Evolutionary conservation across 805 yeast genomes (phyloP).

Genomic region (Saccharomycopsis microspora): DNA sequence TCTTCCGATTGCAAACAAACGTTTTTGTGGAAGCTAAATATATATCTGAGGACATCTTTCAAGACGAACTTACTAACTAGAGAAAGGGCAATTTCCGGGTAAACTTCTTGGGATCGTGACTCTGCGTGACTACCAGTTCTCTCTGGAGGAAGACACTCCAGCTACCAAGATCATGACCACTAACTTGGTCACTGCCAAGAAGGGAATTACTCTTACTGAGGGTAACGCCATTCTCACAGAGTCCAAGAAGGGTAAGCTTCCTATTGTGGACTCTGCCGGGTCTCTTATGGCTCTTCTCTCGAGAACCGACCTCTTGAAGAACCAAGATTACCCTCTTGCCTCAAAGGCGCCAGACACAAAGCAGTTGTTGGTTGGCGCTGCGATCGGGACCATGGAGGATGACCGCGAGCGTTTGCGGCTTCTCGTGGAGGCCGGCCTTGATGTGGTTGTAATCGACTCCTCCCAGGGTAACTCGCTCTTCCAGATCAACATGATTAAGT

Average conservation of each 20-base stretch:
- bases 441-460: conserved; percentile 90
- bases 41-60: neutral
- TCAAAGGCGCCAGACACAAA: conserved; percentile 88
- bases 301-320: conserved; percentile 94
- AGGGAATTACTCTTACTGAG: conserved; percentile 71
- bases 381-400: conserved; percentile 87
- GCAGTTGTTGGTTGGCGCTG: conserved; percentile 97
- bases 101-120: conserved; percentile 93
- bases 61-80: conserved; percentile 33
- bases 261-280: conserved; percentile 72
- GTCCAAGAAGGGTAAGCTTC: conserved; percentile 96
- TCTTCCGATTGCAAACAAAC: conserved; percentile 97
- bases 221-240: conserved; percentile 86
- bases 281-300: conserved; percentile 81
- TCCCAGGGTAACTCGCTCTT: conserved; percentile 95
- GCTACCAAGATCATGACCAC: conserved; percentile 83
- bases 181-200: conserved; percentile 71
- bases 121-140: conserved; percentile 94
- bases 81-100: conserved; percentile 75
- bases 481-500: conserved; percentile 89
- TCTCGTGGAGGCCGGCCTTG: conserved; percentile 93
- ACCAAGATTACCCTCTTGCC: conserved; percentile 86
- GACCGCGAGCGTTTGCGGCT: conserved; percentile 76
- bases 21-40: conserved; percentile 78
- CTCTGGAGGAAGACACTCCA: conserved; percentile 51